These are phyloP conservation scores for Pseudoscleropodium purum DNA, from an alignment of 225 moss, liverwort and hornwort species.

Conservation along the genomic window DNA sequence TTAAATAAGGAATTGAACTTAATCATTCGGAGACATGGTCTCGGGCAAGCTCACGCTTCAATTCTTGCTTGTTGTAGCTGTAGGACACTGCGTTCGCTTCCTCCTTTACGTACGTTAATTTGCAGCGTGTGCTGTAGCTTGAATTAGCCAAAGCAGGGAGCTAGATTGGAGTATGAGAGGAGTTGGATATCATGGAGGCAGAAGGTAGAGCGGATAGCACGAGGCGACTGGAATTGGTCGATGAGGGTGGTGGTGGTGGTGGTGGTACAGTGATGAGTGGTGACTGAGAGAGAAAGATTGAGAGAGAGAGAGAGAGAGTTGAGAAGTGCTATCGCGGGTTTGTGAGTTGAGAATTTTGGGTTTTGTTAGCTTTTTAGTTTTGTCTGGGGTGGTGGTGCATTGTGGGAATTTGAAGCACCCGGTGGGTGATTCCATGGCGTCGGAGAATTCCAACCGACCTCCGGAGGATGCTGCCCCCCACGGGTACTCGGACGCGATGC, in stretches of 20 bases:
- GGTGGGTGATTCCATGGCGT: background rate
- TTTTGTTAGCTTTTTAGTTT: no score
- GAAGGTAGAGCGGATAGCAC: background rate
- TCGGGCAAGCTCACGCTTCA: background rate
- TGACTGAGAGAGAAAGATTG: background rate
- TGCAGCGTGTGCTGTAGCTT: background rate
- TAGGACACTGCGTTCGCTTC: background rate
- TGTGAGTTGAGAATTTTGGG: background rate
- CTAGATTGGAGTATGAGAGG: background rate
- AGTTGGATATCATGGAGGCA: background rate
- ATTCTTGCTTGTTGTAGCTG: background rate
- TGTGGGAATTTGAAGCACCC: background rate
- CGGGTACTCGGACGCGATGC: background rate
- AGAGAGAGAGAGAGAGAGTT: background rate
- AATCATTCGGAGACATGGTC: no score
- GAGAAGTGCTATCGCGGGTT: background rate
- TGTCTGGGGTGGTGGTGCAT: background rate
- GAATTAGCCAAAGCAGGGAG: background rate
- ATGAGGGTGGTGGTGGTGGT: background rate
- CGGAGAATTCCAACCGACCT: background rate
- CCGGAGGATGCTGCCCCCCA: no score
- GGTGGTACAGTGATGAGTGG: background rate
- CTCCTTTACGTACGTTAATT: background rate
- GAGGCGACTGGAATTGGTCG: background rate
- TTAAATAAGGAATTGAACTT: no score